Evolutionary conservation across 1,284 basidiomycete species (phyloP), one percentile per base, ranked within the genome.

Genomic region (Taiwanofungus camphoratus): DNA sequence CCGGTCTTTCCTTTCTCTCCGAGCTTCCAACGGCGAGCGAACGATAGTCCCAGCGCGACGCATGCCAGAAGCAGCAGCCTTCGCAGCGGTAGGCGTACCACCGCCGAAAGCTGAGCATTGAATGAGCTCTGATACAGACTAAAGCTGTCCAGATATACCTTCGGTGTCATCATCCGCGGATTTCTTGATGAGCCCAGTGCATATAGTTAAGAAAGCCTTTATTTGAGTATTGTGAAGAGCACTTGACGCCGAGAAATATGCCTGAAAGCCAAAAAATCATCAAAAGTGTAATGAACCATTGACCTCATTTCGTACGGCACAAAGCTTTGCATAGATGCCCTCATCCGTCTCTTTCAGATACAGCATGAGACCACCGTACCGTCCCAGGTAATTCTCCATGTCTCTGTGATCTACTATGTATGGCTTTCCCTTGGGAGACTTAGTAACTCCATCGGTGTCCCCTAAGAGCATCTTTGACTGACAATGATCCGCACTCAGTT

Each of bases 291-390:
- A 21, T 20, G 9, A 3, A 22, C 33, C 16, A 30, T 15, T 23
- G 27, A 9, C 15, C 34, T 35, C 30, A 23, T 37, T 11, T 73
- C 87, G 46, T 59, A 95, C 92, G 38, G 84, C 87, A 58, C 92
- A 96, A 24, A 95, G 66, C 57, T 87, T 88, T 33, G 81, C 85
- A 62, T 95, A 96, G 21, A 83, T 64, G 40, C 64, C 66, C 60
- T 93, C 88, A 46, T 94, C 92, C 82, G 96, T 94, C 67, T 99
- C 95, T 61, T 93, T 94, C 51, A 97, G 68, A 59, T 95, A 99
- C 12, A 98, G 72, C 65, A 98, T 81, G 37, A 99, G 62, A 2
- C 94, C 94, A 36, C 87, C 82, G 62, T 98, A 98, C 37, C 83
- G 75, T 20, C 88, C 91, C 8, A 98, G 75, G 58, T 88, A 87